Evolutionary conservation across 2,329 filamentous ascomycete species (phyloP).

Genomic region (Madurella mycetomatis): DNA sequence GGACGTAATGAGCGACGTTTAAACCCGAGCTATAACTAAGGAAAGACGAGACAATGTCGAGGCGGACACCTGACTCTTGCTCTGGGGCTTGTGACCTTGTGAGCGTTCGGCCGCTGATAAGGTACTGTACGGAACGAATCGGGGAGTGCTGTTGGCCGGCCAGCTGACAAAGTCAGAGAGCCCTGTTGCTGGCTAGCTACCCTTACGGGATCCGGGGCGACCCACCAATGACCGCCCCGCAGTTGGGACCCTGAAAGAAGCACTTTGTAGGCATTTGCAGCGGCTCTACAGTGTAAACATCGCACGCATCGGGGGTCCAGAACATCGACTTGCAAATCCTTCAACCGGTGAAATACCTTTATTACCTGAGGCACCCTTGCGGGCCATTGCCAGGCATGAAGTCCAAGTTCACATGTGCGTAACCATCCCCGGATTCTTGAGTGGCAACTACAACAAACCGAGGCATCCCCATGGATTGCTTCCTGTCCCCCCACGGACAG

Average conservation of each 20-base stretch:
- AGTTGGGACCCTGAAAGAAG: constrained; percentile 3
- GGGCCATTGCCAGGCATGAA: too few relatives aligned
- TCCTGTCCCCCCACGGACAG: too few relatives aligned
- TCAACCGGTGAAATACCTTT: too few relatives aligned
- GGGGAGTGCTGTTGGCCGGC: constrained; percentile 1
- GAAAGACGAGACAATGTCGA: not conserved
- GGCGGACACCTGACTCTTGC: constrained; percentile 9
- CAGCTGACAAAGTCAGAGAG: constrained; percentile 6
- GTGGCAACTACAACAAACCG: too few relatives aligned
- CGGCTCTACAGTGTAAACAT: too few relatives aligned
- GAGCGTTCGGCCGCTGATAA: not conserved
- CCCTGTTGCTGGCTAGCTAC: not conserved
- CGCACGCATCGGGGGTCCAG: too few relatives aligned
- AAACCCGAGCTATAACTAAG: not conserved
- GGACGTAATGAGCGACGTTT: not conserved
- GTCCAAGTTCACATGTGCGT: too few relatives aligned
- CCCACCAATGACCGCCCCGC: not conserved
- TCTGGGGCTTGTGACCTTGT: constrained; percentile 11
- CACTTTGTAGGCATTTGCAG: too few relatives aligned
- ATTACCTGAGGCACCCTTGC: too few relatives aligned
- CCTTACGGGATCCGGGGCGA: not conserved
- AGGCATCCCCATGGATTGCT: too few relatives aligned
- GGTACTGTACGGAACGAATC: not conserved
- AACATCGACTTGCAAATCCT: too few relatives aligned
- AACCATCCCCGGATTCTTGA: too few relatives aligned